These are phyloP conservation scores for Leptographium wingfieldii DNA, from an alignment of 2,329 filamentous ascomycete species.

Conservation along the genomic window DNA sequence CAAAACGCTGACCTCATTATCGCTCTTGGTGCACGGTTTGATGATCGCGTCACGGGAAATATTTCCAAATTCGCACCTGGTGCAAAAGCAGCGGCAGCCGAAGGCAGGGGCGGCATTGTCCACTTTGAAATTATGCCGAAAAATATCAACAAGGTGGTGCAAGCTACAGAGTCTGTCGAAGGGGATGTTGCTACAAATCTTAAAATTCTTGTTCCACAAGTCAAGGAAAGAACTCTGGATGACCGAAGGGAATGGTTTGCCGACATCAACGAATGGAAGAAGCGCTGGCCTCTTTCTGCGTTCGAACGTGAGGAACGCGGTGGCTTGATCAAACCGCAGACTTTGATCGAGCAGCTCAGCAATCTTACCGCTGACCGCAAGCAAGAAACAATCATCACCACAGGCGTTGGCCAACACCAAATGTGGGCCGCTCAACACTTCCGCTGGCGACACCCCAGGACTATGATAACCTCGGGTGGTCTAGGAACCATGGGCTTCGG, in stretches of 20 bases:
- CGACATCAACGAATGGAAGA: slow-evolving; percentile 85
- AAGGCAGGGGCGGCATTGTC: slow-evolving; percentile 84
- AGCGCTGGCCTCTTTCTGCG: slow-evolving; percentile 69
- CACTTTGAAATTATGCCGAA: slow-evolving; percentile 99
- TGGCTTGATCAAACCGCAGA: slow-evolving; percentile 87
- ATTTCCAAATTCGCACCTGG: slow-evolving; percentile 79
- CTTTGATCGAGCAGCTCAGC: slow-evolving; percentile 81
- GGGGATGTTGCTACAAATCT: slow-evolving; percentile 81
- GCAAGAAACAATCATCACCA: slow-evolving; percentile 75
- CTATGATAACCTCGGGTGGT: slow-evolving; percentile 93
- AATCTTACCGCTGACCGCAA: slow-evolving; percentile 71
- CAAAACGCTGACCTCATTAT: slow-evolving; percentile 95
- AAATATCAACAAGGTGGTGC: slow-evolving; percentile 99
- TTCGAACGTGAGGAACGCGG: slow-evolving; percentile 68
- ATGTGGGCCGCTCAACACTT: slow-evolving; percentile 99
- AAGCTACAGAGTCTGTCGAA: slow-evolving; percentile 90
- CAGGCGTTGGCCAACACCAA: slow-evolving; percentile 94
- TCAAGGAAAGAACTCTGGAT: slow-evolving; percentile 47
- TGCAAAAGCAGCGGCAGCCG: slow-evolving; percentile 70
- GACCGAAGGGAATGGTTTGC: slow-evolving; percentile 76
- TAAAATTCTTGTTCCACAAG: slow-evolving; percentile 56
- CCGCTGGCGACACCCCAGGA: slow-evolving; percentile 81
- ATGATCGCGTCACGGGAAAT: slow-evolving; percentile 81
- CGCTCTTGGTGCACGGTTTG: slow-evolving; percentile 84
- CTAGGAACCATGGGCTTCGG: slow-evolving; percentile 95